These are phyloP conservation scores for Cyclocybe cylindracea DNA, from an alignment of 768 basidiomycete species.

Conservation along the genomic window DNA sequence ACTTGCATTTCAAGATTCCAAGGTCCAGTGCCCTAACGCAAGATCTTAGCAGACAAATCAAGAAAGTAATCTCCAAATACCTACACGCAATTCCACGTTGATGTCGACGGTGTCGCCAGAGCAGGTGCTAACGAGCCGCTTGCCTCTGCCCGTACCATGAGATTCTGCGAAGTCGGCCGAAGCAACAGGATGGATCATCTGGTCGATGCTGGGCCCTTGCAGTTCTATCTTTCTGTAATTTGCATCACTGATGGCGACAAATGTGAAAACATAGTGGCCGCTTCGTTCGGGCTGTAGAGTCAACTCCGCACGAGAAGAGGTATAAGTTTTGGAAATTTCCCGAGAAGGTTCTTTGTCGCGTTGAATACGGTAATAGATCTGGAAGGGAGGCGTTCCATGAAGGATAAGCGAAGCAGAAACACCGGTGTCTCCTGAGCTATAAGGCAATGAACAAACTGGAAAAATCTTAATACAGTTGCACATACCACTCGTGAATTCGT, in stretches of 20 bases:
- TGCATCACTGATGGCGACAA: constrained; percentile 76
- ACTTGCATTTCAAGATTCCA: constrained; percentile 87
- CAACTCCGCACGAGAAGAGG: constrained; percentile 76
- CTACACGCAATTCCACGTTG: constrained; percentile 78
- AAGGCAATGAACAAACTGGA: constrained; percentile 3
- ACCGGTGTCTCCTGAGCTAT: constrained; percentile 87
- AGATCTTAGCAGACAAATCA: neutral
- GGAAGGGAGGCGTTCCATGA: constrained; percentile 88
- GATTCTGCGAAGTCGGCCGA: constrained; percentile 67
- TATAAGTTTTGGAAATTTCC: constrained; percentile 60
- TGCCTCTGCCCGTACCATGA: constrained; percentile 41
- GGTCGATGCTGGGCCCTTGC: constrained; percentile 76
- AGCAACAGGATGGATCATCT: constrained; percentile 88
- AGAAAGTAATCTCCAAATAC: constrained; percentile 14
- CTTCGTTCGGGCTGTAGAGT: constrained; percentile 86
- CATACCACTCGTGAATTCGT: constrained; percentile 87
- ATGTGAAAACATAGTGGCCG: constrained; percentile 86
- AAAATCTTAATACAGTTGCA: neutral
- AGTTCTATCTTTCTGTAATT: constrained; percentile 81
- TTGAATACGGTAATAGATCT: constrained; percentile 75
- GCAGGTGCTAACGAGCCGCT: constrained; percentile 70
- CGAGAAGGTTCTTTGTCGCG: constrained; percentile 65
- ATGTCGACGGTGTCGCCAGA: constrained; percentile 75
- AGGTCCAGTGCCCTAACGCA: constrained; percentile 77
- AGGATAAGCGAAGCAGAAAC: constrained; percentile 85